Evolutionary conservation across 306 rosid genomes (phyloP), one percentile per base, ranked within the genome.

Genomic region (Bauhinia variegata): DNA sequence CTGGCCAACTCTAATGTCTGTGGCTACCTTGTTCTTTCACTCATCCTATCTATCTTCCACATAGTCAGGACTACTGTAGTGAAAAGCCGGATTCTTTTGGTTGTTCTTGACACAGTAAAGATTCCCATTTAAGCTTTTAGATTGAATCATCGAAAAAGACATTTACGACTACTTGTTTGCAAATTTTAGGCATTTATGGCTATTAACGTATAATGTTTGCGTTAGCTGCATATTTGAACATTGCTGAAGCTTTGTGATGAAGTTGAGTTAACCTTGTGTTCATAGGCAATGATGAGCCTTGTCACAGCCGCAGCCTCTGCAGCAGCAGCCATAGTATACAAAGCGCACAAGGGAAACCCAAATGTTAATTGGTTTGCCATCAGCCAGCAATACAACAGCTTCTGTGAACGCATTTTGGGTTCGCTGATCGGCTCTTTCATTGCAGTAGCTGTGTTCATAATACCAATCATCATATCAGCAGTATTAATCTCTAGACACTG

Each of bases 101-200:
- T 79, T 75, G 44, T 69, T 38, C 78, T 84, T 6, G 91, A 88
- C 87, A 78, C 81, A 87, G 91, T 88, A 85, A 79, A 36, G 28
- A 23, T 15, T 36, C 9, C 1, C 41, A 36, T 1, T 8, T 8
- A 36, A 5, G 5, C 5, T 36, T 5, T 36, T 5, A 5, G 5
- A 6, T 5, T 5, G 9, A 36, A 36, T 36, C 8, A 36, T 2
- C 41, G 28, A 23, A 23, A 23, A 36, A 36, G 6, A 0, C 41
- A 36, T 36, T 8, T 36, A 23, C 2, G 28, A 23, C 28, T 36
- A 36, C 3, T 36, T 36, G 0, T 36, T 36, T 36, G 9, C 6
- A 36, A 36, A 5, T 5, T 36, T 5, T 36, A 36, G 41, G 41
- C 6, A 5, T 36, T 36, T 36, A 5, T 36, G 41, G 5, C 9